Evolutionary conservation across 2,329 filamentous ascomycete species (phyloP).

Genomic region (Lecanicillium sp.): DNA sequence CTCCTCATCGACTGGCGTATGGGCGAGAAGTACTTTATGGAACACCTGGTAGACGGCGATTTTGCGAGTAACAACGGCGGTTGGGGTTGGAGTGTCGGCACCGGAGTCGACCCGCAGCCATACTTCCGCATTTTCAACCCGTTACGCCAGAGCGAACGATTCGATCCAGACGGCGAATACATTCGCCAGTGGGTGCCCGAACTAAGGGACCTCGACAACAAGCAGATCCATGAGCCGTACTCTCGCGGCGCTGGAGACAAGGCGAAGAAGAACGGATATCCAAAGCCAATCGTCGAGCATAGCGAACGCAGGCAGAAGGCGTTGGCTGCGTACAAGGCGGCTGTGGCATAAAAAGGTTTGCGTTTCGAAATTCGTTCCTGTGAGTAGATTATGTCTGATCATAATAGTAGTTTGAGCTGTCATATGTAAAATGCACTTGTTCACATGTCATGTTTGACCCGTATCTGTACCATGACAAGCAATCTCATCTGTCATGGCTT

Average conservation of each 20-base stretch:
- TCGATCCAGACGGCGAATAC: constrained; percentile 71
- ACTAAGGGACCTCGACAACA: constrained; percentile 55
- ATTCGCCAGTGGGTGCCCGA: constrained; percentile 81
- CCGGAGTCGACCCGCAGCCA: constrained; percentile 77
- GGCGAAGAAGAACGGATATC: constrained; percentile 65
- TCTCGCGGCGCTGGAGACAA: constrained; percentile 51
- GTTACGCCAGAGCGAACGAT: constrained; percentile 76
- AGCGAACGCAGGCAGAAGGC: constrained; percentile 61
- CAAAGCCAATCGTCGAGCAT: constrained; percentile 69
- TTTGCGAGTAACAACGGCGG: constrained; percentile 70
- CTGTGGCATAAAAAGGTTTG: background rate
- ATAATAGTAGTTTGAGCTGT: background rate
- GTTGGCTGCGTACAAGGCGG: constrained; percentile 62
- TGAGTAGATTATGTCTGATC: background rate
- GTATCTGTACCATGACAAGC: constrained; percentile 60
- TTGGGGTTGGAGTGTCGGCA: constrained; percentile 53
- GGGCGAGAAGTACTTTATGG: constrained; percentile 79
- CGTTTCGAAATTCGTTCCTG: background rate
- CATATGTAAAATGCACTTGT: background rate
- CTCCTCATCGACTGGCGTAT: constrained; percentile 77
- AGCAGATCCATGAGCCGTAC: constrained; percentile 78
- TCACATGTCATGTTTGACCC: constrained; percentile 46
- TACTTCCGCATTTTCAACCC: constrained; percentile 93
- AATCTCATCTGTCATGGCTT: constrained; percentile 53
- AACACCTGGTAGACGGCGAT: constrained; percentile 70